Base-by-base conservation (phyloP, 2,329 filamentous ascomycete genomes). In the Graphilbum ipis-grandicollis region DNA sequence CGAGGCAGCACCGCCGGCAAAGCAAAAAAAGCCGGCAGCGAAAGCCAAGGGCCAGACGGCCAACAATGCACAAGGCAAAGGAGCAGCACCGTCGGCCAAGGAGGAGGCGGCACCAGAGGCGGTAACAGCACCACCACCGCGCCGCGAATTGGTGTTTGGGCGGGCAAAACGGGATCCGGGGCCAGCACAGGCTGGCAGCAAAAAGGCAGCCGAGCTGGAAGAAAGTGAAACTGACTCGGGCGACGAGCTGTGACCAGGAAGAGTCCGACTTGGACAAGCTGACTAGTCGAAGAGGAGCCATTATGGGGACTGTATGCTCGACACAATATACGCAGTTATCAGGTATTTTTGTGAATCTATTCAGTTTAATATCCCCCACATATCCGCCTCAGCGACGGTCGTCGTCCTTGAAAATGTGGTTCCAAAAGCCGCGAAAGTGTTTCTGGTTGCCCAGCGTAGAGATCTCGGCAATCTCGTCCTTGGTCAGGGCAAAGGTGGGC, bases 401-500 rank as follows among this genome's bases (percentile, higher is more conserved):
- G 40, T 70, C 60, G 2, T 52, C 52, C 9, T 51, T 62, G 51
- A 72, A 75, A 40, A 59, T 60, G 14, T 63, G 44, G 2, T 43
- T 55, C 70, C 71, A 79, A 50, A 71, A 79, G 0, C 55, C 66
- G 23, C 75, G 62, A 47, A 57, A 72, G 51, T 79, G 69, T 56
- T 75, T 75, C 58, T 71, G 49, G 44, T 57, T 57, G 1, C 76
- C 76, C 26, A 64, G 47, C 45, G 66, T 58, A 1, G 60, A 50
- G 42, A 80, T 71, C 36, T 66, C 61, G 33, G 63, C 52, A 12
- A 79, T 56, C 52, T 79, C 75, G 37, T 63, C 59, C 0, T 63
- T 56, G 10, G 69, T 72, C 43, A 80, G 56, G 57, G 71, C 68
- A 48, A 79, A 75, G 32, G 47, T 55, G 31, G 57, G 60, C 43